phyloP scores from a whole-genome alignment of 805 yeast species.

The Hermanozyma aechmeae region DNA sequence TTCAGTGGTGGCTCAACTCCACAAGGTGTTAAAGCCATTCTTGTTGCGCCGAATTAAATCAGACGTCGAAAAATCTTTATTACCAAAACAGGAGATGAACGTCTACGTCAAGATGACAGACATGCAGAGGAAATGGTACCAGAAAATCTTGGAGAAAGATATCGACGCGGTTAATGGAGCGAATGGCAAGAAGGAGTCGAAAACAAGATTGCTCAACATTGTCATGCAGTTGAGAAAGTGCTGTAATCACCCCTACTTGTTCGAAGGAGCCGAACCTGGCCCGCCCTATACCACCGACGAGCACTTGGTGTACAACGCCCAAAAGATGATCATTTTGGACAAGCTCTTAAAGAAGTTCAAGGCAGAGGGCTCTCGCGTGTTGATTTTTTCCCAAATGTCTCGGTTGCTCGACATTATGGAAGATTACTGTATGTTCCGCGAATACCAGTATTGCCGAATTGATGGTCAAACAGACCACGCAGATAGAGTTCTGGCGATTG shows the following conservation, averaged over 20 bases:
- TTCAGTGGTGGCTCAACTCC: conserved; percentile 55
- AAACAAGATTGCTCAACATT: conserved; percentile 66
- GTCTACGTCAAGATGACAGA: conserved; percentile 66
- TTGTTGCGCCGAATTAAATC: conserved; percentile 66
- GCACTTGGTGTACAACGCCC: conserved; percentile 65
- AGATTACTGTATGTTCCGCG: conserved; percentile 67
- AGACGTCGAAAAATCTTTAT: conserved; percentile 70
- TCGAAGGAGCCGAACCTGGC: conserved; percentile 86
- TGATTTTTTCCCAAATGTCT: conserved; percentile 79
- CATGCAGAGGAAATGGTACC: conserved; percentile 77
- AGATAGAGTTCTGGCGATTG: conserved; percentile 68
- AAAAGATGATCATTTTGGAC: conserved; percentile 65
- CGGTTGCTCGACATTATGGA: conserved; percentile 73
- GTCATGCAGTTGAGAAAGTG: conserved; percentile 83
- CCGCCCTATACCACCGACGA: conserved; percentile 85
- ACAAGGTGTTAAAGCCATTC: conserved; percentile 69
- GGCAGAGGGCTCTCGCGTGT: conserved; percentile 65
- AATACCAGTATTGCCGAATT: conserved; percentile 64
- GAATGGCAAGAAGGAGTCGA: conserved; percentile 63
- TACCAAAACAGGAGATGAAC: conserved; percentile 69
- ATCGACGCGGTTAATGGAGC: conserved; percentile 83
- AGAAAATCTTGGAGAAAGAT: conserved; percentile 67
- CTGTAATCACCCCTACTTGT: conserved; percentile 77
- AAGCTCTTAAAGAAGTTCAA: conserved; percentile 51
- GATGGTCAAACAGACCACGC: conserved; percentile 79